Percentiles rank a stretch among this genome's conserved stretches.
Conservation (phyloP, 176 grass and related monocot genomes). For the Panicum miliaceum region DNA sequence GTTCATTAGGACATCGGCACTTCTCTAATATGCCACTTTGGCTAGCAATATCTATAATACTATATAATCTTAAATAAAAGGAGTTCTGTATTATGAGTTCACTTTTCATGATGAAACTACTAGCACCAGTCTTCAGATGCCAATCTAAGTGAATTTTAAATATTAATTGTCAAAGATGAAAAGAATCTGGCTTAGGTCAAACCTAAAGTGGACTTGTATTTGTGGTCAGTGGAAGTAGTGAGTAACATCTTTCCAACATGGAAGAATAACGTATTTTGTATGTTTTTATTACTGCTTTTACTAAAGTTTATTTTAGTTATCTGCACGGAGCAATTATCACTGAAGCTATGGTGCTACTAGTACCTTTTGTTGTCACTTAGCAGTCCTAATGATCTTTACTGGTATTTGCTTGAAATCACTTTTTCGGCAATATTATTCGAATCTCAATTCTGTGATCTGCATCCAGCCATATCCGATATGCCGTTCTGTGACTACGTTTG, state of each 20-base stretch:
- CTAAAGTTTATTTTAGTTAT: conserved; percentile 4
- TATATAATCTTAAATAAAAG: no score
- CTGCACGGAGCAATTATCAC: not conserved
- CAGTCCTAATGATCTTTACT: conserved; percentile 1
- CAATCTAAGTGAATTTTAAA: not conserved
- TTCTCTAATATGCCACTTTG: no score
- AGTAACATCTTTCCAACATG: not conserved
- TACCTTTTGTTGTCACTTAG: not conserved
- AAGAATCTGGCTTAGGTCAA: not conserved
- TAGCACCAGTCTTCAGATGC: not conserved
- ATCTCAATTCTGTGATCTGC: not conserved
- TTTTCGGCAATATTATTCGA: not conserved
- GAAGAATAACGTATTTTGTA: not conserved
- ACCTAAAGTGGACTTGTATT: not conserved
- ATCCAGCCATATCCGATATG: not conserved
- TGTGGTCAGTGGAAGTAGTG: not conserved
- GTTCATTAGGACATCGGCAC: no score
- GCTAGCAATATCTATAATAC: no score
- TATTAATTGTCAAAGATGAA: not conserved
- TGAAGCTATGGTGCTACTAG: not conserved
- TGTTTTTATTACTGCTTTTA: no score
- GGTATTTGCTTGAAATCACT: not conserved
- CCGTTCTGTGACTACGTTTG: not conserved
- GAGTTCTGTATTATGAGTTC: no score
- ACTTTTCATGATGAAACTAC: no score